A percentile compares a stretch with the other conserved stretches of the same genome.
These are phyloP conservation scores for Dinochytrium kinnereticum DNA, from an alignment of 371 early-diverging fungal genomes.

Conservation along the genomic window DNA sequence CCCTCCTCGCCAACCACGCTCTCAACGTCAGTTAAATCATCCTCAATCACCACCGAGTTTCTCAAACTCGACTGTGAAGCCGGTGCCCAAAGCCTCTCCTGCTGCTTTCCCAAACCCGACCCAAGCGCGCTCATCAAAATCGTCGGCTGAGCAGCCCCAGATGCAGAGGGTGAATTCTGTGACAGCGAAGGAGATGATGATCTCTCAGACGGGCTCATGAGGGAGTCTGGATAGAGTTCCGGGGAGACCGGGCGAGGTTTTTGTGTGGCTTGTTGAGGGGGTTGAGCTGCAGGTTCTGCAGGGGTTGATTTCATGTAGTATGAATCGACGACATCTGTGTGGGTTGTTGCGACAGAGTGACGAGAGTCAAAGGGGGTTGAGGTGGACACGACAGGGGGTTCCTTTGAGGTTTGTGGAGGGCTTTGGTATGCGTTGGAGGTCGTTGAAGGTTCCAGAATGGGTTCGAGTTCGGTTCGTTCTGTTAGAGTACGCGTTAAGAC, in stretches of 20 bases:
- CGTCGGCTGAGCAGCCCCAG: no score
- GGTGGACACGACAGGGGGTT: no score
- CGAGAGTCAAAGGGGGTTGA: not conserved
- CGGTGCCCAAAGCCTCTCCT: not conserved
- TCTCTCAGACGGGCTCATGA: not conserved
- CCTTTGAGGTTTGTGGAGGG: not conserved
- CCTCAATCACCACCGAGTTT: not conserved
- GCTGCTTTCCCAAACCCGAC: no score
- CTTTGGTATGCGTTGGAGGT: not conserved
- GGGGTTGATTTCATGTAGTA: not conserved
- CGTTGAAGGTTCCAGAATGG: no score
- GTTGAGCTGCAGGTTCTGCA: not conserved
- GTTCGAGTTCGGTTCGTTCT: no score
- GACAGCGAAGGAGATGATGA: not conserved
- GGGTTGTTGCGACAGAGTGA: not conserved
- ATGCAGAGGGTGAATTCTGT: not conserved
- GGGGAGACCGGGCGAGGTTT: not conserved
- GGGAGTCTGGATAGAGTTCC: no score
- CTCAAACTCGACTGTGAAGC: not conserved
- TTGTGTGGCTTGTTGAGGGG: not conserved
- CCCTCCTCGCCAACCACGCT: not conserved
- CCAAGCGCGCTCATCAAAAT: no score
- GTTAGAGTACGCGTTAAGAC: no score
- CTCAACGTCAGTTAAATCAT: slow-evolving; percentile 2
- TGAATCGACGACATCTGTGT: slow-evolving; percentile 3